Evolutionary conservation across 805 yeast genomes (phyloP), one percentile per base, ranked within the genome.

Genomic region (Saccharomyces mikatae): DNA sequence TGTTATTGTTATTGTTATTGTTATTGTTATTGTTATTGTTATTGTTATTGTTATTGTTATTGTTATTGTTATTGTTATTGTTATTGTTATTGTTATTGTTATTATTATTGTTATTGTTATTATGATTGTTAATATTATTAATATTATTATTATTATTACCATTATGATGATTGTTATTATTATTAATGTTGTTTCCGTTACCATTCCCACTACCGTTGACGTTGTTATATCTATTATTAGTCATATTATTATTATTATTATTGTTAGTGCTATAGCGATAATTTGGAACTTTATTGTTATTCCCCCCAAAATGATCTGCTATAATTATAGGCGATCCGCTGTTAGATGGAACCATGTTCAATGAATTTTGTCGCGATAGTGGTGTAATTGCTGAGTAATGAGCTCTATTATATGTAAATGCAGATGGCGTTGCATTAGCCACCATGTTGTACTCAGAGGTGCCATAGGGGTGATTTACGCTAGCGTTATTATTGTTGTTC

Each of bases 401-500:
- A 30, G 51, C 47, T 30, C 53, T 50, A 14, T 22, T 29, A 17
- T 46, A 36, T 9, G 44, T 9, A 3, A 36, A 21, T 17, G 44
- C 44, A 17, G 44, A 8, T 36, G 44, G 44, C 11, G 44, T 36
- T 17, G 22, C 17, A 17, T 17, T 36, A 36, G 22, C 44, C 22
- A 17, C 9, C 44, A 36, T 36, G 4, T 36, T 36, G 11, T 17
- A 36, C 44, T 36, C 44, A 17, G 44, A 11, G 10, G 22, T 52
- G n/a, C 48, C 36, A 49, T 50, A 57, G 49, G 52, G 49, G n/a
- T 49, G 56, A 51, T 53, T 58, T 32, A 56, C 58, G 49, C 59
- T 59, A 50, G 47, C 51, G 53, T 56, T 60, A 48, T 41, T 51
- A 51, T 55, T 56, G 52, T 57, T 52, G 52, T 54, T 56, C 56